phyloP scores from a whole-genome alignment of 768 basidiomycete species.

The Chalciporus sphaerocephalus region DNA sequence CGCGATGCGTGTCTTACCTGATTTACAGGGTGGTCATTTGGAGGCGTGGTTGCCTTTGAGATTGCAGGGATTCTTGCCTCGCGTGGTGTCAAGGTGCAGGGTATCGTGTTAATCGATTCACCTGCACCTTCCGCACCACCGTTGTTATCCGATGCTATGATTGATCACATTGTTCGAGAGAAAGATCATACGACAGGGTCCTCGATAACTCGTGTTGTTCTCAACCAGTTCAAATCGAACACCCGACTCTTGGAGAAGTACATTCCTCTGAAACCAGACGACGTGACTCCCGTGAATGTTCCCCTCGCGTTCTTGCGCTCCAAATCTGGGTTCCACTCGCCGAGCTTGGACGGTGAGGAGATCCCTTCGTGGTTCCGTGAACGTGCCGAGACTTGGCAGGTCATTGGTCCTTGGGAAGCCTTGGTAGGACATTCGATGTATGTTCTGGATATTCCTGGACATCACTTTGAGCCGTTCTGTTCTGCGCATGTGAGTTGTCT shows the following conservation, averaged over 20 bases:
- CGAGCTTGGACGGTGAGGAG: slow-evolving; percentile 22
- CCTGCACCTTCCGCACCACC: slow-evolving; percentile 53
- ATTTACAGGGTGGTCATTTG: slow-evolving; percentile 69
- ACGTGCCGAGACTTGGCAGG: slow-evolving; percentile 32
- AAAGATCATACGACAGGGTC: slow-evolving; percentile 27
- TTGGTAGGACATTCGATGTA: slow-evolving; percentile 37
- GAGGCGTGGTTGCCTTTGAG: slow-evolving; percentile 69
- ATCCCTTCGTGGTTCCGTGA: slow-evolving; percentile 53
- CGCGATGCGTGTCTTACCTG: background rate
- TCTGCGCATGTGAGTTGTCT: slow-evolving; percentile 41
- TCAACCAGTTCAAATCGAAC: slow-evolving; percentile 48
- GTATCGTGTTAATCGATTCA: slow-evolving; percentile 64
- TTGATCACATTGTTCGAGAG: slow-evolving; percentile 43
- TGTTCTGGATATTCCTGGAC: slow-evolving; percentile 55
- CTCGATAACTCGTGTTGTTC: slow-evolving; percentile 36
- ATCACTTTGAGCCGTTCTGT: slow-evolving; percentile 62
- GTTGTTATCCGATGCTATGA: slow-evolving; percentile 48
- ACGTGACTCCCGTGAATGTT: too few species aligned
- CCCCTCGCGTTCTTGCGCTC: slow-evolving; percentile 53
- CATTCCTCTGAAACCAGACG: slow-evolving; percentile 30
- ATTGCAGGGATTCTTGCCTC: slow-evolving; percentile 44
- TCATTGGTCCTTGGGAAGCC: slow-evolving; percentile 45
- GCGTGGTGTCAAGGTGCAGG: slow-evolving; percentile 43
- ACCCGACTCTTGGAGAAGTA: slow-evolving; percentile 46
- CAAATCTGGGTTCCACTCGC: slow-evolving; percentile 39